Percentiles rank a stretch among this genome's conserved stretches.
phyloP scores from a whole-genome alignment of 768 basidiomycete species.

The Termitomyces sp. region DNA sequence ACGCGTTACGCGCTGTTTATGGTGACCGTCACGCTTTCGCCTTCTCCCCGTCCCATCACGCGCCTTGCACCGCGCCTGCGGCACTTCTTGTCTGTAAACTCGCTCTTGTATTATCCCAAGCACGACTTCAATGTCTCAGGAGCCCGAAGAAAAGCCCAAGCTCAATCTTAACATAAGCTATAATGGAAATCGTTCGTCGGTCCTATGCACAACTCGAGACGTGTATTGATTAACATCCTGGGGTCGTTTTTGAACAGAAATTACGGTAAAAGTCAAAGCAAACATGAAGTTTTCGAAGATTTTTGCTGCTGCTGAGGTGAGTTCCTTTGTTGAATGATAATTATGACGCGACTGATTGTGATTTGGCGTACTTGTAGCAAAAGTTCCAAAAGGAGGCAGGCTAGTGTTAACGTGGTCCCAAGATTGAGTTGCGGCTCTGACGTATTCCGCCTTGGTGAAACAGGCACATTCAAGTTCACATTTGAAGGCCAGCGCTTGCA shows the following conservation, averaged over 20 bases:
- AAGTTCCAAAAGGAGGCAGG: slow-evolving; percentile 58
- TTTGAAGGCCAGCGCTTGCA: slow-evolving; percentile 53
- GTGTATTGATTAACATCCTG: neutral
- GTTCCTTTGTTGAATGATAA: slow-evolving; percentile 17
- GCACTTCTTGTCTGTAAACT: neutral
- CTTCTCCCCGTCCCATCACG: slow-evolving; percentile 3
- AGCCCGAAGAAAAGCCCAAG: slow-evolving; percentile 67
- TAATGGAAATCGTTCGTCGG: slow-evolving; percentile 50
- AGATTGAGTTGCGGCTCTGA: neutral
- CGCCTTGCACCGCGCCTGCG: slow-evolving; percentile 10
- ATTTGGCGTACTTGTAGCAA: slow-evolving; percentile 36
- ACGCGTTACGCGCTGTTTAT: slow-evolving; percentile 2
- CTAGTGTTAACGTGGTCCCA: slow-evolving; percentile 16
- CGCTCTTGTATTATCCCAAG: neutral
- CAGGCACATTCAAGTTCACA: slow-evolving; percentile 65
- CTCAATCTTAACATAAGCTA: slow-evolving; percentile 58
- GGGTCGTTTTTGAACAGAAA: slow-evolving; percentile 37
- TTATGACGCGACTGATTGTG: neutral
- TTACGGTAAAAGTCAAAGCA: slow-evolving; percentile 65
- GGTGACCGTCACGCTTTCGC: slow-evolving; percentile 14
- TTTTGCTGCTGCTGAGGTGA: slow-evolving; percentile 65
- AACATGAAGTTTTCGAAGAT: slow-evolving; percentile 67
- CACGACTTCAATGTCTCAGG: slow-evolving; percentile 39
- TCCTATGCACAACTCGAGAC: neutral
- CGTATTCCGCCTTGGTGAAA: neutral